Evolutionary conservation across 176 grass and related monocot genomes (phyloP).

Genomic region (Oryza meyeriana): DNA sequence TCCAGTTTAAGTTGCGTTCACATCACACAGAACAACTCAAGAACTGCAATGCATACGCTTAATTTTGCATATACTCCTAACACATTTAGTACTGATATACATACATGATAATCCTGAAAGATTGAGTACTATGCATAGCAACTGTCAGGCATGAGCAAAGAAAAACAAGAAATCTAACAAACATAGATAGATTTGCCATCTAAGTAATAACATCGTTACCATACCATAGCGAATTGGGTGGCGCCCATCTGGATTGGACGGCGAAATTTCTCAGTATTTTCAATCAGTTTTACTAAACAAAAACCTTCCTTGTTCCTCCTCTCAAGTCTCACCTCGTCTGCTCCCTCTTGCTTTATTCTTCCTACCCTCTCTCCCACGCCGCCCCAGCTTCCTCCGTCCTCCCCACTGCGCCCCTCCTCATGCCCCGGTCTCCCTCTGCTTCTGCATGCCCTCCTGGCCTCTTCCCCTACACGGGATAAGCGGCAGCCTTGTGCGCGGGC

Average conservation of each 20-base stretch:
- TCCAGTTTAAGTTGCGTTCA: background rate
- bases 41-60: background rate
- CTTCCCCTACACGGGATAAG: too few relatives aligned
- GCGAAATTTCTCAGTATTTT: background rate
- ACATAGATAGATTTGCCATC: background rate
- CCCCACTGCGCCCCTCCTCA: too few relatives aligned
- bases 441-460: too few relatives aligned
- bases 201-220: background rate
- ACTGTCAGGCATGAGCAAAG: background rate
- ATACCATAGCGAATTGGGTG: slow-evolving; percentile 84
- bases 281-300: too few relatives aligned
- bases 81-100: background rate
- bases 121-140: background rate
- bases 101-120: background rate
- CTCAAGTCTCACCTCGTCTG: background rate
- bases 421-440: too few relatives aligned
- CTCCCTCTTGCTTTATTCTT: too few relatives aligned
- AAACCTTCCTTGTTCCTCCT: background rate
- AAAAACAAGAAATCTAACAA: background rate
- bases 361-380: too few relatives aligned
- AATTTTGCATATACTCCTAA: background rate
- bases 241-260: slow-evolving; percentile 15
- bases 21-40: background rate
- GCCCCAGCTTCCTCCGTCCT: too few relatives aligned
- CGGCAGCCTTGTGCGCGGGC: too few relatives aligned